These are phyloP conservation scores for Suhomyces bribrorum DNA, from an alignment of 1,139 yeast genomes.

Conservation along the genomic window DNA sequence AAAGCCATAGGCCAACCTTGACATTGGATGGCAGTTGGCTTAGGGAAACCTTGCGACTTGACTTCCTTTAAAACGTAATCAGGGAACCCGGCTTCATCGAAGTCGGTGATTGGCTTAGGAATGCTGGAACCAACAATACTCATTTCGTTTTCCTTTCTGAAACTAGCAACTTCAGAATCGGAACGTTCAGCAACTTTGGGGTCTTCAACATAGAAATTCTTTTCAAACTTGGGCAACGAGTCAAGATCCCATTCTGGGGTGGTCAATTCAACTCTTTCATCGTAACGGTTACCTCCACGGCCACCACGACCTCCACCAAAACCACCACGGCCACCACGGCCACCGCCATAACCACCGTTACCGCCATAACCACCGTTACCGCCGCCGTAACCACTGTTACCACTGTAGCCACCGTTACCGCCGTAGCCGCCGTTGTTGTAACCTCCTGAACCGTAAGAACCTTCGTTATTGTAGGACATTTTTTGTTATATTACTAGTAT, in stretches of 20 bases:
- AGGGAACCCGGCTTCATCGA: conserved; percentile 98
- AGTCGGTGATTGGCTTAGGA: conserved; percentile 90
- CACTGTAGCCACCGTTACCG: conserved; percentile 20
- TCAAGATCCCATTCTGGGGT: conserved; percentile 81
- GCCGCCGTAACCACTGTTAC: conserved; percentile 31
- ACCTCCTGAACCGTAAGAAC: conserved; percentile 22
- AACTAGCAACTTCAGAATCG: conserved; percentile 67
- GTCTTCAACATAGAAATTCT: conserved; percentile 89
- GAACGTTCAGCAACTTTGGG: conserved; percentile 74
- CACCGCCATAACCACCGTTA: conserved; percentile 32
- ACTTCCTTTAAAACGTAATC: conserved; percentile 88
- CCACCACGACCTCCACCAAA: conserved; percentile 39
- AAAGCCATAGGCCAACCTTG: conserved; percentile 99
- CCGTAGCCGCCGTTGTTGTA: conserved; percentile 27
- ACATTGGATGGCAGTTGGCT: conserved; percentile 95
- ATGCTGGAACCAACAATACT: conserved; percentile 78
- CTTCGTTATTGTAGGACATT: conserved; percentile 30
- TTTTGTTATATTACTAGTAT: conserved; percentile 4
- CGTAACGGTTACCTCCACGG: conserved; percentile 25
- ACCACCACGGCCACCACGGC: conserved; percentile 32
- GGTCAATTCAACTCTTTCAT: conserved; percentile 57
- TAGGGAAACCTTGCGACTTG: conserved; percentile 87
- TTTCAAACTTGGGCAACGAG: conserved; percentile 84
- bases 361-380: conserved; percentile 33
- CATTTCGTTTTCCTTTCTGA: conserved; percentile 87